A percentile compares a stretch with the other conserved stretches of the same genome.
Conservation (phyloP, 192 early-diverging fungal genomes). For the Lunasporangiospora selenospora region DNA sequence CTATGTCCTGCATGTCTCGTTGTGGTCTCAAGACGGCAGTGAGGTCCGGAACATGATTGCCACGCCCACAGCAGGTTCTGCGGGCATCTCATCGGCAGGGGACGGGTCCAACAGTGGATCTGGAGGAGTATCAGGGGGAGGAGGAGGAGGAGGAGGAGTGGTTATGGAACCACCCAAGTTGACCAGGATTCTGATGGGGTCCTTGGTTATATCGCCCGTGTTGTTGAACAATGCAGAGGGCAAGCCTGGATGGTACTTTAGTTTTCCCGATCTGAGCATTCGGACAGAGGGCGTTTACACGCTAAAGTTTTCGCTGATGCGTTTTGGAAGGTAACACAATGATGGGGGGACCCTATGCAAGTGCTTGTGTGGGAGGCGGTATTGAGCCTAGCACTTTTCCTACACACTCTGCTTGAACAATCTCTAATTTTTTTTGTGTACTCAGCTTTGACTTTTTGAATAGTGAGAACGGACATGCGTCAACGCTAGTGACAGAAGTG, state of each 20-base stretch:
- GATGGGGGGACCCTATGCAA: background rate
- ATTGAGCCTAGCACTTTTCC: background rate
- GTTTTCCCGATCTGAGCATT: conserved; percentile 80
- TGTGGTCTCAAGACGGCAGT: conserved; percentile 64
- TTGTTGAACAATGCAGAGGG: conserved; percentile 59
- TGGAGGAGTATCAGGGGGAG: background rate
- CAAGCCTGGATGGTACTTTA: conserved; percentile 76
- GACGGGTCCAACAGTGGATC: too few relatives aligned
- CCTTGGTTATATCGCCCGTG: conserved; percentile 65
- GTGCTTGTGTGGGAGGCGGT: background rate
- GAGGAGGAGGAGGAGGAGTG: background rate
- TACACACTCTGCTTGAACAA: background rate
- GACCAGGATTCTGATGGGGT: conserved; percentile 69
- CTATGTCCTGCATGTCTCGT: conserved; percentile 65
- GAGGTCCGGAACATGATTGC: conserved; percentile 68
- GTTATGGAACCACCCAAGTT: conserved; percentile 52
- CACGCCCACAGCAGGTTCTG: too few relatives aligned
- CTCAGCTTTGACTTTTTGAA: conserved; percentile 24
- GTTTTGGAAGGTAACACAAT: conserved; percentile 62
- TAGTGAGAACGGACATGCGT: conserved; percentile 57
- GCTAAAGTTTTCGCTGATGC: conserved; percentile 73
- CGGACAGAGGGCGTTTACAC: conserved; percentile 76
- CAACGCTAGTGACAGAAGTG: conserved; percentile 59
- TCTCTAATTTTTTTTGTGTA: background rate
- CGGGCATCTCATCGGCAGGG: too few relatives aligned